Evolutionary conservation across 2,329 filamentous ascomycete species (phyloP).

Genomic region (Thielaviopsis musarum): DNA sequence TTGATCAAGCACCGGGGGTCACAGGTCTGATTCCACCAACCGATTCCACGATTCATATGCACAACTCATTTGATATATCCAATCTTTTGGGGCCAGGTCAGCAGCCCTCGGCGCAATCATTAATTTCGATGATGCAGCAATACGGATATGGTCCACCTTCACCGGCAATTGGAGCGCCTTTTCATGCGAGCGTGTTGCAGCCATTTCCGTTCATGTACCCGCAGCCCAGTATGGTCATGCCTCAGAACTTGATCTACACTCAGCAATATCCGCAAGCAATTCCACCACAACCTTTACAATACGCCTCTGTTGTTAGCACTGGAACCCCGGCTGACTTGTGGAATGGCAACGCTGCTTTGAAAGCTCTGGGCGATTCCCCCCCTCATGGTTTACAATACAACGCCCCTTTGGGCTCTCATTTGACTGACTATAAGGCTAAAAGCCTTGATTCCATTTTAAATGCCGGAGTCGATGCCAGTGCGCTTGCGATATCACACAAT

Average conservation of each 20-base stretch:
- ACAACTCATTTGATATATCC: background rate
- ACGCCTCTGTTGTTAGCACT: background rate
- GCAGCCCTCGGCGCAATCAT: background rate
- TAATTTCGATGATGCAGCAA: background rate
- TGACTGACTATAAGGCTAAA: background rate
- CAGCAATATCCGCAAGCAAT: background rate
- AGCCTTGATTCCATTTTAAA: background rate
- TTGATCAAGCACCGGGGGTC: background rate
- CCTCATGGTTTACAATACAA: background rate
- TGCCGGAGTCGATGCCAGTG: background rate
- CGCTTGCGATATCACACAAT: background rate
- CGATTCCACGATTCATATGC: background rate
- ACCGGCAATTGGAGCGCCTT: conserved; percentile 10
- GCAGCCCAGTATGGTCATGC: background rate
- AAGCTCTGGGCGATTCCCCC: background rate
- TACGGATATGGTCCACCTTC: conserved; percentile 11
- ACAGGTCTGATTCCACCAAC: background rate
- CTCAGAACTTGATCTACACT: background rate
- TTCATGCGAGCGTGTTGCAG: conserved; percentile 6
- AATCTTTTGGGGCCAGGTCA: background rate
- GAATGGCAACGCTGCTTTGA: background rate
- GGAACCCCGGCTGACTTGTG: background rate
- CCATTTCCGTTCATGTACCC: background rate
- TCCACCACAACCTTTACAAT: background rate
- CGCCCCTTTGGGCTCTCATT: background rate